Conservation (phyloP, 2,329 filamentous ascomycete species). For the Penicillium sclerotigenum region DNA sequence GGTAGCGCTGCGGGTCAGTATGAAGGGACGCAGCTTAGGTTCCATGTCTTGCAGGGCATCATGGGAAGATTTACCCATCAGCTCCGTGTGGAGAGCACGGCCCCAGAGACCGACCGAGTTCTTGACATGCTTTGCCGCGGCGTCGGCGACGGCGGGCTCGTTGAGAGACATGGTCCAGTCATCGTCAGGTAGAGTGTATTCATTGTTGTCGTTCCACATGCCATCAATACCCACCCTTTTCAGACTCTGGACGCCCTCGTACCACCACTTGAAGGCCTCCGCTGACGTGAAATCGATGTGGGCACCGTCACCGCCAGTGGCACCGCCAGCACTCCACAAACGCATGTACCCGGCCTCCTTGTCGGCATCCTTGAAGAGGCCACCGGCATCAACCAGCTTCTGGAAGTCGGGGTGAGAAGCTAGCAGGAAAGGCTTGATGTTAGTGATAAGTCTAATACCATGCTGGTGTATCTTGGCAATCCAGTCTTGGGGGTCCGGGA, state of each 20-base stretch:
- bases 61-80: slow-evolving; percentile 68
- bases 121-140: slow-evolving; percentile 41
- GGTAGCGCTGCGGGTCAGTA: slow-evolving; percentile 68
- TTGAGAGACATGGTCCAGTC: slow-evolving; percentile 62
- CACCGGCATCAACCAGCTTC: slow-evolving; percentile 56
- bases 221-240: slow-evolving; percentile 64
- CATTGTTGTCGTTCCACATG: slow-evolving; percentile 79
- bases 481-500: slow-evolving; percentile 65
- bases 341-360: slow-evolving; percentile 55
- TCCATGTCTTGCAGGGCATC: slow-evolving; percentile 60
- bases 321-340: slow-evolving; percentile 70
- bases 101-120: slow-evolving; percentile 66
- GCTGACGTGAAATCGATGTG: slow-evolving; percentile 71
- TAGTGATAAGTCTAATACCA: slow-evolving; percentile 66
- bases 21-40: slow-evolving; percentile 61
- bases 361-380: slow-evolving; percentile 61
- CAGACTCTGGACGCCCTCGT: slow-evolving; percentile 61
- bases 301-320: slow-evolving; percentile 65
- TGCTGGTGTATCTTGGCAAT: slow-evolving; percentile 59
- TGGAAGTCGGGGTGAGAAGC: slow-evolving; percentile 64
- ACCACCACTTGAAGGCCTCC: slow-evolving; percentile 69
- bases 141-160: slow-evolving; percentile 38
- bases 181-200: slow-evolving; percentile 66
- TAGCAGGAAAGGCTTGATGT: slow-evolving; percentile 71
- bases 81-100: slow-evolving; percentile 64